phyloP scores from a whole-genome alignment of 1,284 basidiomycete species.

The Rugosomyces carneus region DNA sequence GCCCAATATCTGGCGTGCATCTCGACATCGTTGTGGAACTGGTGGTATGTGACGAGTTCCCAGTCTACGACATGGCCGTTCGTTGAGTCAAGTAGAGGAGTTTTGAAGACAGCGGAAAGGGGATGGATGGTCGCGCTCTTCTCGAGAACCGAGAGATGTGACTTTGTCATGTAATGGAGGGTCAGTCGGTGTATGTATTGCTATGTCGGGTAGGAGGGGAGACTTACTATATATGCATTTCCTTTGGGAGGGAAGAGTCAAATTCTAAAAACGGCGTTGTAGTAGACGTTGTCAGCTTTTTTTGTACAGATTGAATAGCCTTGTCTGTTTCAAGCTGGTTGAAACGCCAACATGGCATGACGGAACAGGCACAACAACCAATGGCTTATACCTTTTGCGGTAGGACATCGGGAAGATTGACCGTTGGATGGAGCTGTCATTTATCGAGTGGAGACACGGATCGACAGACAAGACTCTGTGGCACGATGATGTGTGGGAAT shows the following conservation, averaged over 20 bases:
- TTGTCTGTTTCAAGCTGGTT: conserved; percentile 23
- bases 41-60: conserved; percentile 43
- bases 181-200: conserved; percentile 2
- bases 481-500: too few relatives aligned
- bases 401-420: not conserved
- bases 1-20: conserved; percentile 49
- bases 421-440: not conserved
- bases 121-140: conserved; percentile 27
- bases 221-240: conserved; percentile 8
- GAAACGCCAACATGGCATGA: conserved; percentile 23
- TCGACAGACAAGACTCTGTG: conserved; percentile 5
- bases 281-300: conserved; percentile 18
- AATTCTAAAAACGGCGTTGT: conserved; percentile 17
- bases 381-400: conserved; percentile 1
- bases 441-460: conserved; percentile 10
- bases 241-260: conserved; percentile 9
- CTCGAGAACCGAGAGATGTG: conserved; percentile 39
- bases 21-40: conserved; percentile 53
- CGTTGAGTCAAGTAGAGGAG: conserved; percentile 28
- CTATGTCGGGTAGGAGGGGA: not conserved
- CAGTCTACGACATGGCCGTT: conserved; percentile 31
- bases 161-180: conserved; percentile 28
- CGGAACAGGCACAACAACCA: conserved; percentile 19
- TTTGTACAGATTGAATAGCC: conserved; percentile 27
- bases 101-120: conserved; percentile 31